Base-by-base conservation (phyloP, 441 rosid species). In the Aquilaria agallochum region DNA sequence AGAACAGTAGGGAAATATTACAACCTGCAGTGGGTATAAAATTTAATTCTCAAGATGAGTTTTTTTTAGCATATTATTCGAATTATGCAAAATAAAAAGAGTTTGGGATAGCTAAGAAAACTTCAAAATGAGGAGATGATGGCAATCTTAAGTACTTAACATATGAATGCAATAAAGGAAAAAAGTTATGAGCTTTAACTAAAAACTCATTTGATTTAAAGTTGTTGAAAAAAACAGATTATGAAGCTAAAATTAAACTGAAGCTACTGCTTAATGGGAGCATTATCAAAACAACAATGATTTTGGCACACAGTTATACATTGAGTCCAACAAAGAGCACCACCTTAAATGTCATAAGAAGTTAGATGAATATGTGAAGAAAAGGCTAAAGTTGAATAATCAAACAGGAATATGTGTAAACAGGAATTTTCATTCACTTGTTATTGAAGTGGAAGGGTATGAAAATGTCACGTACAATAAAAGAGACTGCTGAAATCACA, bases 401-500 rank as follows among this genome's bases (percentile, higher is more conserved):
- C 8, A 50, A 50, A 15, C 10, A 1, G 27, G 5, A 13, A 50
- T 50, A 11, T 5, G 53, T 3, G 53, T n/a, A 0, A 27, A 8
- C 30, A 50, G 2, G 6, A 50, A 50, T 50, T 50, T n/a, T 2
- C 30, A n/a, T 13, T 50, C 53, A n/a, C 20, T n/a, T 50, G 15
- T 50, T n/a, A 15, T 58, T 9, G 52, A 45, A 58, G 40, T 31
- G 0, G 34, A 6, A 0, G 62, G 62, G 0, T 6, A 50, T 60
- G 66, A 55, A 32, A 70, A 58, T 54, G 40, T 15, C 3, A 10
- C 51, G 2, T 49, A 53, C 42, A 14, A n/a, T 4, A 13, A 42
- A 12, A 65, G 31, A 50, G 62, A 48, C 11, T 49, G 45, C 13
- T 1, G 34, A 8, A 59, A 70, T 55, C 60, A 49, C 20, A 44